phyloP scores from a whole-genome alignment of 2,329 filamentous ascomycete species.

The Zasmidium cellare region DNA sequence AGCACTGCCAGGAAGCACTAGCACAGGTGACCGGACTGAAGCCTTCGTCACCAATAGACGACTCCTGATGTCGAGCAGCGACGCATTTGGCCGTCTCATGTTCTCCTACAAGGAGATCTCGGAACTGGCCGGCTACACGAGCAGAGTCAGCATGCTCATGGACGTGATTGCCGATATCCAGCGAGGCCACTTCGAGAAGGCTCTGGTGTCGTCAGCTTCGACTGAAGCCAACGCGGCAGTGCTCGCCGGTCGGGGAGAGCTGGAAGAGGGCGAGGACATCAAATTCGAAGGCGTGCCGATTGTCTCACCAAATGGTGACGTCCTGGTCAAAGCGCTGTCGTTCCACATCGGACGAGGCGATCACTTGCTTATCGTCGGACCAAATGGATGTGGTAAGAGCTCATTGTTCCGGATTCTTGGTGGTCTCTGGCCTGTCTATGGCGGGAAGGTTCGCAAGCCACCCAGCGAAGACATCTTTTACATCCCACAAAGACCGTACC shows the following conservation, averaged over 20 bases:
- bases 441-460: slow-evolving; percentile 88
- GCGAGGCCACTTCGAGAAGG: slow-evolving; percentile 90
- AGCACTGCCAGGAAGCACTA: slow-evolving; percentile 15
- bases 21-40: slow-evolving; percentile 32
- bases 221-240: slow-evolving; percentile 81
- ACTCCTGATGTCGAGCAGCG: slow-evolving; percentile 88
- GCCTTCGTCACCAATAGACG: slow-evolving; percentile 92
- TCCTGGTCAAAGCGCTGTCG: slow-evolving; percentile 80
- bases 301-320: slow-evolving; percentile 93
- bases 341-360: slow-evolving; percentile 85
- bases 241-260: slow-evolving; percentile 75
- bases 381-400: slow-evolving; percentile 96
- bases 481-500: slow-evolving; percentile 92
- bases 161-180: slow-evolving; percentile 95
- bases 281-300: slow-evolving; percentile 89
- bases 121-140: slow-evolving; percentile 92
- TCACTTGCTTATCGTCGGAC: slow-evolving; percentile 90
- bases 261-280: slow-evolving; percentile 80
- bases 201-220: slow-evolving; percentile 84
- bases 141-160: slow-evolving; percentile 82
- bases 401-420: slow-evolving; percentile 95
- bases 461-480: slow-evolving; percentile 95
- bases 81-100: slow-evolving; percentile 94
- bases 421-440: slow-evolving; percentile 96
- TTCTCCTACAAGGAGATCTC: slow-evolving; percentile 98